A percentile compares a stretch with the other conserved stretches of the same genome.
Conservation (phyloP, 495 filamentous ascomycete genomes). For the Neurospora sp. region DNA sequence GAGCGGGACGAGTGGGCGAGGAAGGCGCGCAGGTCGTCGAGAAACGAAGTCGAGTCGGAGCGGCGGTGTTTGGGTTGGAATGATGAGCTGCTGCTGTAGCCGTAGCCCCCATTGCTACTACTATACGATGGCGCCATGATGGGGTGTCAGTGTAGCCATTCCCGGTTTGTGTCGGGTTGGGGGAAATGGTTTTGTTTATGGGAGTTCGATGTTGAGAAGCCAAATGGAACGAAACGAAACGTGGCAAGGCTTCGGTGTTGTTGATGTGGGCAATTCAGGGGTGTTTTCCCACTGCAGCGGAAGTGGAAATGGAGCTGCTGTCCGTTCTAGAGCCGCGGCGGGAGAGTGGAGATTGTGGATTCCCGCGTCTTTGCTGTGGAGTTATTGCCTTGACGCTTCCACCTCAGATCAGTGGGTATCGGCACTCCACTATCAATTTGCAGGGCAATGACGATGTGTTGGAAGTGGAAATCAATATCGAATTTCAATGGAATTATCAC, state of each 20-base stretch:
- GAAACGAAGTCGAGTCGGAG: constrained; percentile 16
- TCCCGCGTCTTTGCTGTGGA: background rate
- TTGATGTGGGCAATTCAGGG: background rate
- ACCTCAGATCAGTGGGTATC: background rate
- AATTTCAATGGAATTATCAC: background rate
- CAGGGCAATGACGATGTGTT: background rate
- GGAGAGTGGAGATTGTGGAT: background rate
- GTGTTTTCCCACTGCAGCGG: background rate
- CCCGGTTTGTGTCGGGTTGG: constrained; percentile 1
- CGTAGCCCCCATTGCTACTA: constrained; percentile 7
- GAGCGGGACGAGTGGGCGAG: constrained; percentile 23
- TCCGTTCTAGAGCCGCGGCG: background rate
- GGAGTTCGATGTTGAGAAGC: background rate
- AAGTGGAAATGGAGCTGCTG: background rate
- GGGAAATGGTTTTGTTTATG: background rate
- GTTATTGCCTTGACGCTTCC: background rate
- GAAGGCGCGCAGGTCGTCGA: constrained; percentile 19
- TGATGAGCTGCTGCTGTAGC: constrained; percentile 1
- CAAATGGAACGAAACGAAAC: background rate
- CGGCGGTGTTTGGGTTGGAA: constrained; percentile 7
- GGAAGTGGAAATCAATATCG: background rate
- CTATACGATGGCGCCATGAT: constrained; percentile 20
- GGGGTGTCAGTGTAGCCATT: constrained; percentile 14
- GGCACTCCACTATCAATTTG: background rate
- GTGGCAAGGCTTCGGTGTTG: background rate